Conservation (phyloP, 257 asterid genomes). For the Nicotiana attenuata region DNA sequence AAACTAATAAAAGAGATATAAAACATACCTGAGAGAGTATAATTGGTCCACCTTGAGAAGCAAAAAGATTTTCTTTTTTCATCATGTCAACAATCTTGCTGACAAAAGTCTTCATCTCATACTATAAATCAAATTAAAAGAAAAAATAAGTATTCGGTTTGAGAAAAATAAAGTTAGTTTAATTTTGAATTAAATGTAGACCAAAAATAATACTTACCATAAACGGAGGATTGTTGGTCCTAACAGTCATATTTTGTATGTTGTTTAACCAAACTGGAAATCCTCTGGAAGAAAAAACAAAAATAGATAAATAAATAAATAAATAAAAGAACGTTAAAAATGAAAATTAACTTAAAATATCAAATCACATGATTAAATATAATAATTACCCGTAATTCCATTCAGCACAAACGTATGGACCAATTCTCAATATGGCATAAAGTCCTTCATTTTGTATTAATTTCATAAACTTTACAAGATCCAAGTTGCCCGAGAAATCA, state of each 20-base stretch:
- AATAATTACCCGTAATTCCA: constrained; percentile 37
- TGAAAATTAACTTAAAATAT: not conserved
- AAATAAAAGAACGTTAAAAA: not conserved
- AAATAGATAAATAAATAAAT: not conserved
- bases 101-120: constrained; percentile 39
- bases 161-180: not conserved
- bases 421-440: constrained; percentile 36
- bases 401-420: constrained; percentile 51
- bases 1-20: not conserved
- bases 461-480: constrained; percentile 34
- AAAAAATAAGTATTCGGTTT: not conserved
- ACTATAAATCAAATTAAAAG: not conserved
- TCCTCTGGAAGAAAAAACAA: constrained; percentile 24
- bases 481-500: constrained; percentile 29
- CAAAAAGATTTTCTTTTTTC: constrained; percentile 36
- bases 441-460: constrained; percentile 38
- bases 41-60: constrained; percentile 45
- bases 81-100: constrained; percentile 31
- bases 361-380: not conserved
- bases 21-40: constrained; percentile 44
- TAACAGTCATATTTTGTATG: constrained; percentile 22
- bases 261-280: constrained; percentile 46
- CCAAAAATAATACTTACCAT: constrained; percentile 19
- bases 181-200: not conserved
- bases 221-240: constrained; percentile 30